Conservation (phyloP, 768 basidiomycete genomes). For the Xerocomellus amylosporus region DNA sequence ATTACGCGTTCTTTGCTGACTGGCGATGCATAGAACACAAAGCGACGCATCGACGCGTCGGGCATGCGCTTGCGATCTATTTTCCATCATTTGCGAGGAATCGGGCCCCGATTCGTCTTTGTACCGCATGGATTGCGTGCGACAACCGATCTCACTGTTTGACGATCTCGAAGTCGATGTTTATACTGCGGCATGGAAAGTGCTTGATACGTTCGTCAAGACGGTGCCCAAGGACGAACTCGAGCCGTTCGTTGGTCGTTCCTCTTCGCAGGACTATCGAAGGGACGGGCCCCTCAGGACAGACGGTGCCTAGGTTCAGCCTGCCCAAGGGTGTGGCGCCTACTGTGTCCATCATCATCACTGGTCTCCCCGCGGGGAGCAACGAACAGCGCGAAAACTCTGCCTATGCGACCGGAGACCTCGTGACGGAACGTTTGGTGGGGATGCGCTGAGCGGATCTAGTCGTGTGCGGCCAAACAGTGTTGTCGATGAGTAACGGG, state of each 20-base stretch:
- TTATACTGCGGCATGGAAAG: slow-evolving; percentile 76
- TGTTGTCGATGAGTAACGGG: slow-evolving; percentile 35
- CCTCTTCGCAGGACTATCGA: slow-evolving; percentile 88
- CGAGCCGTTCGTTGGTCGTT: slow-evolving; percentile 84
- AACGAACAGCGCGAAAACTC: too few species aligned
- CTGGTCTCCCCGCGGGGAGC: too few species aligned
- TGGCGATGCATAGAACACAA: too few species aligned
- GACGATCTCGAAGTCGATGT: slow-evolving; percentile 76
- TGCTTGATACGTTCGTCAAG: slow-evolving; percentile 87
- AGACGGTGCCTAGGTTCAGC: slow-evolving; percentile 80
- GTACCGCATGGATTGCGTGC: slow-evolving; percentile 93
- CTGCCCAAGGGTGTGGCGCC: slow-evolving; percentile 69
- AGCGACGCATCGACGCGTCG: slow-evolving; percentile 58
- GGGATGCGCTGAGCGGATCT: too few species aligned
- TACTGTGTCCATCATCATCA: too few species aligned
- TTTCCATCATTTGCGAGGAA: slow-evolving; percentile 79
- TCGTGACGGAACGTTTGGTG: too few species aligned
- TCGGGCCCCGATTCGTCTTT: slow-evolving; percentile 77
- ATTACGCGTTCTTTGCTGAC: too few species aligned
- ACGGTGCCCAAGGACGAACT: slow-evolving; percentile 89
- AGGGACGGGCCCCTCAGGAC: slow-evolving; percentile 72
- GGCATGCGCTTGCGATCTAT: slow-evolving; percentile 73
- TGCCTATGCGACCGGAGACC: too few species aligned
- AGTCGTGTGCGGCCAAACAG: too few species aligned
- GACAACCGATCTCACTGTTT: slow-evolving; percentile 77